Conservation (phyloP, 2,329 filamentous ascomycete species). For the Pseudogymnoascus sp. region DNA sequence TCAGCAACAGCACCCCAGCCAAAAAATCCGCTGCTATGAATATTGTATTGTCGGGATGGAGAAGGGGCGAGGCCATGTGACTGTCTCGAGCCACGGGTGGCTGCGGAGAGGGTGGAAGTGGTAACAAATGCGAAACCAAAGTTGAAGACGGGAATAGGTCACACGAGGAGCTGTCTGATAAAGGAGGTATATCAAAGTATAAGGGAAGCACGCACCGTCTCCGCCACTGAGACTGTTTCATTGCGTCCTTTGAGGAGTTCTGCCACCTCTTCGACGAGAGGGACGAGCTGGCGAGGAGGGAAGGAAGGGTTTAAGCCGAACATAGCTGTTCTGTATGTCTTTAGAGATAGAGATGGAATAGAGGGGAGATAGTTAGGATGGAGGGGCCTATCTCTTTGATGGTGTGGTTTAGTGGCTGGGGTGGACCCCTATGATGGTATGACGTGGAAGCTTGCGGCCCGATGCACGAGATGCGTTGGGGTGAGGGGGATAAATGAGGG, state of each 20-base stretch:
- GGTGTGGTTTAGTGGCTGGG: neutral
- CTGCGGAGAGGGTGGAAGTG: neutral
- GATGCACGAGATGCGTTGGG: neutral
- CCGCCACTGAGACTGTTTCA: constrained; percentile 52
- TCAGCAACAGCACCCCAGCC: neutral
- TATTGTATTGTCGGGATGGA: neutral
- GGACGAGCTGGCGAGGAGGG: neutral
- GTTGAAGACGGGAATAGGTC: neutral
- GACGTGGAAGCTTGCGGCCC: constrained; percentile 1
- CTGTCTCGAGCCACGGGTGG: neutral
- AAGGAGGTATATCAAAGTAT: neutral
- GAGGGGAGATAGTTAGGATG: neutral
- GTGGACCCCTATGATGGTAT: neutral
- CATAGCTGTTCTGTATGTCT: neutral
- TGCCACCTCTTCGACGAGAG: constrained; percentile 37
- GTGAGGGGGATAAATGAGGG: neutral
- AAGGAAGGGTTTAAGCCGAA: neutral
- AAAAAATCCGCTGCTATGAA: neutral
- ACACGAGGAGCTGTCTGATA: neutral
- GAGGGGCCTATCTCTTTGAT: neutral
- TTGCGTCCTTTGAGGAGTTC: constrained; percentile 44
- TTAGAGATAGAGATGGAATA: neutral
- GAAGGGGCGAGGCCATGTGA: neutral
- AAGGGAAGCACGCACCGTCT: constrained; percentile 39
- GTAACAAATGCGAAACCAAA: neutral